Percentiles rank a stretch among this genome's conserved stretches.
Conservation (phyloP, 192 early-diverging fungal genomes). For the Linnemannia hyalina region DNA sequence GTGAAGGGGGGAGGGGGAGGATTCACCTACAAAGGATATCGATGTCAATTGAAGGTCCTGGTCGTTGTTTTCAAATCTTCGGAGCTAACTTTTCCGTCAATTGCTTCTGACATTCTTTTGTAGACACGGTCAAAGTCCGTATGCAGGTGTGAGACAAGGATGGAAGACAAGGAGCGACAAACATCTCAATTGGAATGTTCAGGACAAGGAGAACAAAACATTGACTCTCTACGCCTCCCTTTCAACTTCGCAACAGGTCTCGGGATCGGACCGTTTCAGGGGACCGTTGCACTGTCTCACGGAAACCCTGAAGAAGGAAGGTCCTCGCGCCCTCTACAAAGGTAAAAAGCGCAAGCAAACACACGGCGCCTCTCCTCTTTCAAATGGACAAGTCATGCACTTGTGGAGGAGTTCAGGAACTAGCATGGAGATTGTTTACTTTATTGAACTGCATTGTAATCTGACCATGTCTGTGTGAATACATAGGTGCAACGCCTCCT, state of each 20-base stretch:
- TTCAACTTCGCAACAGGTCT: conserved; percentile 49
- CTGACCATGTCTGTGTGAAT: not conserved
- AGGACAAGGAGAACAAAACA: not conserved
- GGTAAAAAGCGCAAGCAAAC: conserved; percentile 41
- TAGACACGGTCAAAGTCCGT: conserved; percentile 85
- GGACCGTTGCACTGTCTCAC: conserved; percentile 79
- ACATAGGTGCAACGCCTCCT: conserved; percentile 85
- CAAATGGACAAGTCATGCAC: not conserved
- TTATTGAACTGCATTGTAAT: not conserved
- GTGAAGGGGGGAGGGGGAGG: no score
- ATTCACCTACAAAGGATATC: no score
- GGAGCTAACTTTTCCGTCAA: not conserved
- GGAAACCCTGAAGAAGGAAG: conserved; percentile 75
- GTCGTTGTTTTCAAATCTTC: not conserved
- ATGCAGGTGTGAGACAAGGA: conserved; percentile 64
- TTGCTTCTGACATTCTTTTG: not conserved
- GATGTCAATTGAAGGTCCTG: not conserved
- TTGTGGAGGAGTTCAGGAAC: not conserved
- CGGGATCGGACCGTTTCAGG: conserved; percentile 75
- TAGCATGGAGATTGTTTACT: not conserved
- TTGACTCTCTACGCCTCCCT: not conserved
- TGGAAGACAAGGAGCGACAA: not conserved
- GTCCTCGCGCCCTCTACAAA: conserved; percentile 87
- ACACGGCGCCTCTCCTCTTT: no score
- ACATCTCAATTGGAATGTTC: not conserved